Base-by-base conservation (phyloP, 805 yeast genomes). In the Zygosaccharomyces pseudorouxii region DNA sequence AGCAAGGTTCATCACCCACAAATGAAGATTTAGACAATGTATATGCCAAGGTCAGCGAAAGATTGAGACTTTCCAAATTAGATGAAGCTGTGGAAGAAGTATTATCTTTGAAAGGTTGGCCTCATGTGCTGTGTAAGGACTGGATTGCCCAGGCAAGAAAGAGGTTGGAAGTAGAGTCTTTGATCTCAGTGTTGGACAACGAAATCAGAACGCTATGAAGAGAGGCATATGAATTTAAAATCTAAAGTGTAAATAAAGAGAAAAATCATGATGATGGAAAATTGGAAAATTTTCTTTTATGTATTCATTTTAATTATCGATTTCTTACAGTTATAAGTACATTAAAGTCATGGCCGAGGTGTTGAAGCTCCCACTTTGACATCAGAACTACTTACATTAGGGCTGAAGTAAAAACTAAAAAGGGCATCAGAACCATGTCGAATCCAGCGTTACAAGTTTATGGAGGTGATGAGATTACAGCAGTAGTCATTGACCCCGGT, bases 21-120 rank as follows among this genome's bases (percentile, higher is more conserved):
- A 81, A 79, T 31, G 49, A 52, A 57, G 97, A 93, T 62, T 81
- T 90, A 48, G 98, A 92, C 72, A 79, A 89, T 47, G 84, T 90
- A 19, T 81, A 90, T 61, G 90, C 95, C 1, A 80, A 96, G 64
- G 93, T 95, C 30, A 82, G 85, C 58, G 75, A 82, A 48, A 80
- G 86, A 56, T 74, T 92, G 63, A 72, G 78, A 40, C 80, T 84
- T 59, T 89, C 92, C 49, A 81, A 86, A 53, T 77, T 93, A 58
- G 89, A 85, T 63, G 78, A 78, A 52, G 99, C 99, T 12, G 95
- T 93, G 23, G 96, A 90, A 64, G 97, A 90, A 69, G 93, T 85
- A 47, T 84, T 95, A 54, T 77, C 80, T 55, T 77, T 93, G 69
- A 86, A 87, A 69, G 98, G 98, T 36, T 88, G 96, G 96, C 80